phyloP scores from a whole-genome alignment of 2,329 filamentous ascomycete species.

The Fusarium keratoplasticum region DNA sequence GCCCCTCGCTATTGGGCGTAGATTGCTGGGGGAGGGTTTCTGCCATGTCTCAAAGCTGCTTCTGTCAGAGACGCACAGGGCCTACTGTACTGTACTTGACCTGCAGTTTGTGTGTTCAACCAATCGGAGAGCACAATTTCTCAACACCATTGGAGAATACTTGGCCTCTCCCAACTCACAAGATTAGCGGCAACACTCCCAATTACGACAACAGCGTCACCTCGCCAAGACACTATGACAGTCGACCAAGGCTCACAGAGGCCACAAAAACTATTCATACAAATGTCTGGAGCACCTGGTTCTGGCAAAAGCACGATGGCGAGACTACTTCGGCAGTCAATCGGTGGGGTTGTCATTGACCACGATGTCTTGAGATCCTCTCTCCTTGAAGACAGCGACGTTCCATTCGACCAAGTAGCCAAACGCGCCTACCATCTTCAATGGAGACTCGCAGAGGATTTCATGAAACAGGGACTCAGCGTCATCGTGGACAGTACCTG shows the following conservation, averaged over 20 bases:
- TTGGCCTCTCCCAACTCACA: background rate
- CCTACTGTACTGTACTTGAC: background rate
- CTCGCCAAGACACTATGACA: background rate
- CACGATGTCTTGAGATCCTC: conserved; percentile 51
- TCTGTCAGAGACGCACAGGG: background rate
- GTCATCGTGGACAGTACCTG: conserved; percentile 54
- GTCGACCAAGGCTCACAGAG: background rate
- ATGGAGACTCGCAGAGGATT: conserved; percentile 50
- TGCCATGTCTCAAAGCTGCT: background rate
- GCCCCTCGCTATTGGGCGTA: background rate
- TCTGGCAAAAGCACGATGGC: conserved; percentile 54
- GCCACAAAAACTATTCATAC: conserved; percentile 11
- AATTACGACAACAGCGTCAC: background rate
- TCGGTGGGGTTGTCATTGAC: conserved; percentile 49
- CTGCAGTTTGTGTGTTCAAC: background rate
- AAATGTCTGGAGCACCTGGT: conserved; percentile 55
- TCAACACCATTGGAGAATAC: background rate
- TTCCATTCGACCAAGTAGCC: conserved; percentile 47
- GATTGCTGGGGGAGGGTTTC: background rate
- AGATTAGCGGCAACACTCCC: background rate
- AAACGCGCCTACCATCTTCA: conserved; percentile 50
- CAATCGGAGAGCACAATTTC: background rate
- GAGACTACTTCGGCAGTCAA: conserved; percentile 39
- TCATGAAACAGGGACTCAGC: conserved; percentile 48
- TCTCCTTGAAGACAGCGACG: conserved; percentile 42